Percentiles rank a stretch among this genome's conserved stretches.
Conservation (phyloP, 805 yeast species). For the Cyberlindnera americana region DNA sequence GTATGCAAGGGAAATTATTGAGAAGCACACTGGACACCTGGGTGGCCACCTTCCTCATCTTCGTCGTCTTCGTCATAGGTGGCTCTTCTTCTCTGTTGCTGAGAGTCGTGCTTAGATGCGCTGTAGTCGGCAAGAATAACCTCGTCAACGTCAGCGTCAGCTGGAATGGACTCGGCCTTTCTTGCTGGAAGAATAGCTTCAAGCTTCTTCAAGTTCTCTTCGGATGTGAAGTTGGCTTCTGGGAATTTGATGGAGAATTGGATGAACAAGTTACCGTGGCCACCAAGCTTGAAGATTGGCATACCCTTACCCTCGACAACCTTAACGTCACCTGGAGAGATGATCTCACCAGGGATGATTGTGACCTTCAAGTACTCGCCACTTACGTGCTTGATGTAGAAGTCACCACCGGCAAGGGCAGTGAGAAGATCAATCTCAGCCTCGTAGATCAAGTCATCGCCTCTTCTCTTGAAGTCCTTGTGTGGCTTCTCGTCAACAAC, state of each 20-base stretch:
- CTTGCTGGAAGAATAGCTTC: conserved; percentile 81
- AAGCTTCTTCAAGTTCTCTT: conserved; percentile 68
- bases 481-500: conserved; percentile 90
- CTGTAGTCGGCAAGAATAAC: conserved; percentile 68
- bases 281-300: conserved; percentile 91
- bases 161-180: conserved; percentile 51
- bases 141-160: conserved; percentile 75
- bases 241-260: conserved; percentile 93
- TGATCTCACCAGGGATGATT: conserved; percentile 88
- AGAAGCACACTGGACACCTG: conserved; percentile 91
- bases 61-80: conserved; percentile 52
- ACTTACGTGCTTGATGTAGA: conserved; percentile 82
- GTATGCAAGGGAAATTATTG: conserved; percentile 45
- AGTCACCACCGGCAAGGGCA: conserved; percentile 94
- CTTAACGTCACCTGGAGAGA: conserved; percentile 77
- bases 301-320: conserved; percentile 93
- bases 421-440: conserved; percentile 89
- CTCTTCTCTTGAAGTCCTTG: conserved; percentile 77
- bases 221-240: conserved; percentile 61
- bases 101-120: conserved; percentile 51
- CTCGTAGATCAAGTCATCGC: conserved; percentile 79
- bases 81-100: conserved; percentile 33
- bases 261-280: conserved; percentile 80
- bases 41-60: conserved; percentile 57
- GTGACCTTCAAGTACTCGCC: conserved; percentile 86